phyloP scores from a whole-genome alignment of 306 rosid genomes.

The Prunus salicina region DNA sequence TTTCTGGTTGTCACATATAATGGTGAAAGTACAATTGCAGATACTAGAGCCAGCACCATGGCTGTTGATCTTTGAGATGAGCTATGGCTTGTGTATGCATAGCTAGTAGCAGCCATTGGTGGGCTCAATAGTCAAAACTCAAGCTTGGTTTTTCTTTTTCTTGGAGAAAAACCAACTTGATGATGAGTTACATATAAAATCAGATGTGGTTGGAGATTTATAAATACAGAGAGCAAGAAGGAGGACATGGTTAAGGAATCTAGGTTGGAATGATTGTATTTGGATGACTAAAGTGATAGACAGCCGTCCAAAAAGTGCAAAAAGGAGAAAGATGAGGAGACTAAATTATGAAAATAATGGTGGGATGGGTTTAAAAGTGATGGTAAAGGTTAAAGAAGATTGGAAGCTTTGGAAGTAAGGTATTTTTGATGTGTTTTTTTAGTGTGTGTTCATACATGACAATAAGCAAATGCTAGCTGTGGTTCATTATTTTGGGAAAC shows the following conservation, averaged over 20 bases:
- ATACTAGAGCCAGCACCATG: slow-evolving; percentile 64
- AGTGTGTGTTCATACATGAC: slow-evolving; percentile 35
- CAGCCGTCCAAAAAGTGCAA: slow-evolving; percentile 78
- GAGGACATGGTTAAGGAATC: neutral
- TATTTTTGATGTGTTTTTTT: slow-evolving; percentile 34
- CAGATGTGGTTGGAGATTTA: slow-evolving; percentile 34
- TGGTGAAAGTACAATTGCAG: slow-evolving; percentile 68
- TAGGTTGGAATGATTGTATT: too few species aligned
- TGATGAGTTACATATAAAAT: neutral
- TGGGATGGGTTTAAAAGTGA: slow-evolving; percentile 24
- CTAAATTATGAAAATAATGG: slow-evolving; percentile 18
- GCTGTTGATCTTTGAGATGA: slow-evolving; percentile 73
- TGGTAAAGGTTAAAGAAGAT: slow-evolving; percentile 26
- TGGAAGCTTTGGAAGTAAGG: slow-evolving; percentile 54
- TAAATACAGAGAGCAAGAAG: slow-evolving; percentile 42
- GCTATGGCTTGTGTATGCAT: slow-evolving; percentile 34
- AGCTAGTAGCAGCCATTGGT: slow-evolving; percentile 45
- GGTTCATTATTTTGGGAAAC: neutral
- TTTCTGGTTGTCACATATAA: slow-evolving; percentile 35
- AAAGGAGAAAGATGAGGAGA: slow-evolving; percentile 17
- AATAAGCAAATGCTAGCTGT: slow-evolving; percentile 23
- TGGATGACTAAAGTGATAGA: slow-evolving; percentile 15
- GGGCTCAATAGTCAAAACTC: neutral
- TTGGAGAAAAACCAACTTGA: slow-evolving; percentile 17
- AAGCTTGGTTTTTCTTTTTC: neutral